Percentiles rank a stretch among this genome's conserved stretches.
These are phyloP conservation scores for Geranomyces michiganensis DNA, from an alignment of 192 early-diverging fungal species.

Conservation along the genomic window DNA sequence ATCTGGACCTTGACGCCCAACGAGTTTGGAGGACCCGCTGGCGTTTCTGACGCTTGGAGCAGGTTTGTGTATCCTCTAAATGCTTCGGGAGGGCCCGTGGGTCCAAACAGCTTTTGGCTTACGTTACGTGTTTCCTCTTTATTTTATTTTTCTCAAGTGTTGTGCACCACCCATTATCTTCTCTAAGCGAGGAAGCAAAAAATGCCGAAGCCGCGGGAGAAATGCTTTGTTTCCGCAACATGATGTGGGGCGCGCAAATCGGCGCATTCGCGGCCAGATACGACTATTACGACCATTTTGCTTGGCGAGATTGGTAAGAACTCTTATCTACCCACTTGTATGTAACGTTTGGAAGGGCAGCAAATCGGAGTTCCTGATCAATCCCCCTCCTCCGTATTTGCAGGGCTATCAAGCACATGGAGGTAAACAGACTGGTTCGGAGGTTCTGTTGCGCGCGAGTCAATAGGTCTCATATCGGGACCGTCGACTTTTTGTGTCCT, in stretches of 20 bases:
- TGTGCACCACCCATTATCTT: neutral
- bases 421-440: neutral
- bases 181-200: neutral
- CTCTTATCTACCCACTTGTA: neutral
- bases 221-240: slow-evolving; percentile 3
- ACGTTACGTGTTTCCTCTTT: no score
- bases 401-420: neutral
- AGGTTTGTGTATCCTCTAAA: no score
- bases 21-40: no score
- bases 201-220: neutral
- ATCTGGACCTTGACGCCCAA: neutral
- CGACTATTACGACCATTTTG: slow-evolving; percentile 14
- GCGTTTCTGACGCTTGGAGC: no score
- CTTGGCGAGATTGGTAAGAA: neutral
- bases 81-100: no score
- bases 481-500: no score
- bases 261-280: slow-evolving; percentile 4
- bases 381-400: no score
- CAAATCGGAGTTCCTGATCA: no score
- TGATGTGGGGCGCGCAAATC: slow-evolving; percentile 12
- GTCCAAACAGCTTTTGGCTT: no score
- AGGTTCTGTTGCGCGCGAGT: neutral
- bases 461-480: neutral
- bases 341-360: neutral
- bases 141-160: neutral